A percentile compares a stretch with the other conserved stretches of the same genome.
phyloP scores from a whole-genome alignment of 2,329 filamentous ascomycete species.

The Neurospora sp. region DNA sequence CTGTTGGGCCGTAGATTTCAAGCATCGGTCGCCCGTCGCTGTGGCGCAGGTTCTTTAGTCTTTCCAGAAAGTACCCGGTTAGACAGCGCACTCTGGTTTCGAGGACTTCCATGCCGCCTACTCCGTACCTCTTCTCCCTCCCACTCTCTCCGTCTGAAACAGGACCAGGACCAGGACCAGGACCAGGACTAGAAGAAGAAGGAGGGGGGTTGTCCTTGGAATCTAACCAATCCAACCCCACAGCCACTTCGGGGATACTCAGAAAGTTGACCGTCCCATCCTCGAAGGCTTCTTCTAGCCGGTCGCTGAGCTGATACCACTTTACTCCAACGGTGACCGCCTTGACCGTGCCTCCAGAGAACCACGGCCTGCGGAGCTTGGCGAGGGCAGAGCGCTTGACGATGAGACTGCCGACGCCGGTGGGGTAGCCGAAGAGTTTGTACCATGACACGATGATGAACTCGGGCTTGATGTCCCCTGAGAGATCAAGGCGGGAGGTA shows the following conservation, averaged over 20 bases:
- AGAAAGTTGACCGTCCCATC: constrained; percentile 32
- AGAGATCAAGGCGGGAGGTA: constrained; percentile 26
- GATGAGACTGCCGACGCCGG: constrained; percentile 31
- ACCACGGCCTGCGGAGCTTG: constrained; percentile 28
- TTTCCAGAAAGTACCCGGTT: constrained; percentile 27
- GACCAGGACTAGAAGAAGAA: neutral
- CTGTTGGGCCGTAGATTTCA: constrained; percentile 26
- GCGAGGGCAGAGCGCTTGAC: constrained; percentile 23
- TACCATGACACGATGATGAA: constrained; percentile 32
- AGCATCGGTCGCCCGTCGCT: constrained; percentile 24
- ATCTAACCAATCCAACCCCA: constrained; percentile 28
- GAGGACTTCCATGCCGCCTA: constrained; percentile 21
- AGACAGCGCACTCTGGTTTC: constrained; percentile 26
- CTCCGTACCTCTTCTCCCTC: neutral
- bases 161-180: neutral
- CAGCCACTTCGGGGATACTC: constrained; percentile 27
- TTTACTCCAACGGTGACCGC: constrained; percentile 22
- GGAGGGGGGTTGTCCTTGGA: neutral
- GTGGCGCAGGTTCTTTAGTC: constrained; percentile 23
- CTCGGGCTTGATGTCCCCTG: constrained; percentile 23
- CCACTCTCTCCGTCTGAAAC: neutral
- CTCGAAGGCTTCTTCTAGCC: constrained; percentile 26
- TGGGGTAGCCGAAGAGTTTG: constrained; percentile 33
- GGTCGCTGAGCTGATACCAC: constrained; percentile 22
- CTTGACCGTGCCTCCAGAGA: constrained; percentile 29